phyloP scores from a whole-genome alignment of 495 filamentous ascomycete species.

The Chaetomium cochliodes region DNA sequence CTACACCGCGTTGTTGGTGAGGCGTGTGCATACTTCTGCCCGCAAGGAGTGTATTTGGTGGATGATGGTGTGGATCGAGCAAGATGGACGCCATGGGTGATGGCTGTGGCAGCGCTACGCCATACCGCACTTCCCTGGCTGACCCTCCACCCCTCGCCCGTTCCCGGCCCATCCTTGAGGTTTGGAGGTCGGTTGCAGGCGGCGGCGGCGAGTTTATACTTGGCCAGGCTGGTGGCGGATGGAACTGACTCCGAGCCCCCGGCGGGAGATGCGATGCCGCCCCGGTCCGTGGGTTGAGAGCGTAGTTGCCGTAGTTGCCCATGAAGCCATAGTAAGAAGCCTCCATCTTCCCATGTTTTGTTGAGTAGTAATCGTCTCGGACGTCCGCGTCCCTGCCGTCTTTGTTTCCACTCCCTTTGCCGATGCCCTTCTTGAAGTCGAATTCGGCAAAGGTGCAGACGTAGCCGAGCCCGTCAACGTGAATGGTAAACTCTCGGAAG shows the following conservation, averaged over 20 bases:
- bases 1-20: slow-evolving; percentile 42
- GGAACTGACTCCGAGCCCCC: slow-evolving; percentile 59
- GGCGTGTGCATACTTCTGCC: slow-evolving; percentile 27
- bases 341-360: slow-evolving; percentile 96
- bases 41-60: slow-evolving; percentile 38
- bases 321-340: slow-evolving; percentile 91
- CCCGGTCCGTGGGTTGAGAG: slow-evolving; percentile 58
- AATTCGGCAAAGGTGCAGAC: slow-evolving; percentile 98
- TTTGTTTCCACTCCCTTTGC: slow-evolving; percentile 42
- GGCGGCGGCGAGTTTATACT: slow-evolving; percentile 63
- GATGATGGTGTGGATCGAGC: slow-evolving; percentile 85
- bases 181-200: slow-evolving; percentile 55
- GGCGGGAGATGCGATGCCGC: slow-evolving; percentile 49
- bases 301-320: slow-evolving; percentile 85
- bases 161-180: slow-evolving; percentile 50
- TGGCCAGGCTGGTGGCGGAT: slow-evolving; percentile 77
- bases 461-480: slow-evolving; percentile 93
- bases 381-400: slow-evolving; percentile 58
- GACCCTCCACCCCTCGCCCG: slow-evolving; percentile 36
- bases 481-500: slow-evolving; percentile 94
- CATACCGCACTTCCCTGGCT: slow-evolving; percentile 35
- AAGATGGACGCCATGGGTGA: slow-evolving; percentile 71
- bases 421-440: slow-evolving; percentile 83
- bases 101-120: slow-evolving; percentile 39
- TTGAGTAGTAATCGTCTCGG: slow-evolving; percentile 87